Percentiles rank a stretch among this genome's conserved stretches.
Evolutionary conservation across 2,329 filamentous ascomycete genomes (phyloP).

Genomic region (Hypomyces rosellus): DNA sequence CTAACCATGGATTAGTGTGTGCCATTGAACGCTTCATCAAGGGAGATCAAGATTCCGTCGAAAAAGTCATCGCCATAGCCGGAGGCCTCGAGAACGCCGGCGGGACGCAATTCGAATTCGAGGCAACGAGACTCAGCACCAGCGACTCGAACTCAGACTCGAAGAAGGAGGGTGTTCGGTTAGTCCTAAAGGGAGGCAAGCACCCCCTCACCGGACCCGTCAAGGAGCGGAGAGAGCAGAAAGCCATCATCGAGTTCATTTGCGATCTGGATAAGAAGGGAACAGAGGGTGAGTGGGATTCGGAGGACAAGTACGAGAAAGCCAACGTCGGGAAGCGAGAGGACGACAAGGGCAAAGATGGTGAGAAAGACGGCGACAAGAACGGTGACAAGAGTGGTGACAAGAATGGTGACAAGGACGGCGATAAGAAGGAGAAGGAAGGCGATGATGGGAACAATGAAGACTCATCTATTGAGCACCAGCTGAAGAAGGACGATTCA

Average conservation of each 20-base stretch:
- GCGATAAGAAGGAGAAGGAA: conserved; percentile 33
- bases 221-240: conserved; percentile 53
- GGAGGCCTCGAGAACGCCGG: conserved; percentile 58
- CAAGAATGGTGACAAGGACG: conserved; percentile 24
- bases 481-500: conserved; percentile 48
- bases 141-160: conserved; percentile 59
- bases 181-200: conserved; percentile 60
- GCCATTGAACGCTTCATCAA: conserved; percentile 58
- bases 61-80: conserved; percentile 64
- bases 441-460: conserved; percentile 32
- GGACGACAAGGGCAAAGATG: conserved; percentile 17
- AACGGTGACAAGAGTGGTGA: conserved; percentile 16
- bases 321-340: conserved; percentile 8
- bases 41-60: conserved; percentile 42
- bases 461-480: conserved; percentile 40
- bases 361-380: conserved; percentile 23
- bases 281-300: conserved; percentile 61
- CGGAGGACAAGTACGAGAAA: conserved; percentile 40
- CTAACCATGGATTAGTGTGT: conserved; percentile 52
- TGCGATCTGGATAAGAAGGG: conserved; percentile 71
- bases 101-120: conserved; percentile 56
- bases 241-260: conserved; percentile 76
- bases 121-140: conserved; percentile 58
- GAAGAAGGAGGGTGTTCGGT: conserved; percentile 62
- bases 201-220: conserved; percentile 44